These are phyloP conservation scores for Phyllosticta ampelicida DNA, from an alignment of 2,329 filamentous ascomycete species.

Conservation along the genomic window DNA sequence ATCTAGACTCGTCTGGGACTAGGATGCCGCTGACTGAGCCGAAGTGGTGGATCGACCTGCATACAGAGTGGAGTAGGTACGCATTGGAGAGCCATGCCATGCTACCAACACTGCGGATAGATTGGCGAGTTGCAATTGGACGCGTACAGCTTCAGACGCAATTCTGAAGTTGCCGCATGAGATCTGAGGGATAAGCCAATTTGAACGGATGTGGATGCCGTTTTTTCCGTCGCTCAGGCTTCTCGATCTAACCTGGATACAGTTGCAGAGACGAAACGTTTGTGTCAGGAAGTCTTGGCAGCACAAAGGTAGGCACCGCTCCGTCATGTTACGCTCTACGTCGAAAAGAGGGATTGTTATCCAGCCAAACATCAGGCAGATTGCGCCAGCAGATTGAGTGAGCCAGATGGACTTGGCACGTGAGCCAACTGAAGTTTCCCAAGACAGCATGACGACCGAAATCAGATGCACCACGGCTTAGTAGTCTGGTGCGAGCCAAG, in stretches of 20 bases:
- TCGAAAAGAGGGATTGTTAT: not conserved
- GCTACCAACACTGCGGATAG: not conserved
- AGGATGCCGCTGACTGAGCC: not conserved
- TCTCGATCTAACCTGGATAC: not conserved
- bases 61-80: no score
- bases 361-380: not conserved
- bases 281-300: not conserved
- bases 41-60: not conserved
- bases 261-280: not conserved
- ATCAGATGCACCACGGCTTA: not conserved
- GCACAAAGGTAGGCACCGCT: not conserved
- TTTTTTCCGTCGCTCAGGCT: not conserved
- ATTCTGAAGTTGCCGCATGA: not conserved
- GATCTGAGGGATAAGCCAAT: not conserved
- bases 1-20: not conserved
- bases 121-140: not conserved
- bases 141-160: not conserved
- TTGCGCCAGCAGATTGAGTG: not conserved
- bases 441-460: not conserved
- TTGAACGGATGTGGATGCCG: not conserved
- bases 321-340: not conserved
- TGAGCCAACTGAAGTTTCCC: not conserved
- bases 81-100: not conserved
- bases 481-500: not conserved
- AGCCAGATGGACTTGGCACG: not conserved